Evolutionary conservation across 1,139 yeast genomes (phyloP).

Genomic region (Diutina sp.): DNA sequence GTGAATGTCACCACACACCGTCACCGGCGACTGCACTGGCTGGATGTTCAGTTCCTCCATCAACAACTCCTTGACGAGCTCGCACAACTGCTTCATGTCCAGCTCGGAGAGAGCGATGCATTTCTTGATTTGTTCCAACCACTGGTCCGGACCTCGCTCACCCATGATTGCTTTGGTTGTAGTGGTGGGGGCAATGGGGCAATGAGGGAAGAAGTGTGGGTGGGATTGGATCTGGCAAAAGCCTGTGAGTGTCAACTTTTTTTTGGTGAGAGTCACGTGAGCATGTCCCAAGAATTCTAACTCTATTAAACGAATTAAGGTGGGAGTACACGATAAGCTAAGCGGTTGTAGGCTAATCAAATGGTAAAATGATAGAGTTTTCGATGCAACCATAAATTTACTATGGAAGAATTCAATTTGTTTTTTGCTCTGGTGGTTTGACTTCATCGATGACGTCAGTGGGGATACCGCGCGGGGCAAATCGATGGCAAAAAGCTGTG

Average conservation of each 20-base stretch:
- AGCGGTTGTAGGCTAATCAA: no score
- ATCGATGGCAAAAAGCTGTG: not conserved
- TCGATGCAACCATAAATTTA: not conserved
- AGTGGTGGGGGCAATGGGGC: not conserved
- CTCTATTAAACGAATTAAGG: not conserved
- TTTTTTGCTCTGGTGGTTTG: no score
- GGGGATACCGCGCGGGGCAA: not conserved
- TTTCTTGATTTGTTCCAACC: constrained; percentile 89
- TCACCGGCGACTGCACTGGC: constrained; percentile 95
- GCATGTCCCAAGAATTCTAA: not conserved
- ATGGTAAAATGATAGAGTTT: no score
- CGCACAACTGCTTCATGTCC: constrained; percentile 95
- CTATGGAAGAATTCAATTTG: not conserved
- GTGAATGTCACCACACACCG: constrained; percentile 84
- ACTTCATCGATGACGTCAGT: not conserved
- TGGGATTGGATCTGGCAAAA: not conserved
- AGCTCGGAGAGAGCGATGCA: constrained; percentile 83
- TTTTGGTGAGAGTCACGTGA: not conserved
- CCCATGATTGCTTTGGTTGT: not conserved
- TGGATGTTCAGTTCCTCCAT: constrained; percentile 55
- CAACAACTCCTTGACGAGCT: constrained; percentile 39
- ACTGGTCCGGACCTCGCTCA: constrained; percentile 53
- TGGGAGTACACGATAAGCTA: not conserved
- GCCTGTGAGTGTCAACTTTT: not conserved
- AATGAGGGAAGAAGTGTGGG: not conserved